Evolutionary conservation across 768 basidiomycete species (phyloP).

Genomic region (Hygrocybe punicea): DNA sequence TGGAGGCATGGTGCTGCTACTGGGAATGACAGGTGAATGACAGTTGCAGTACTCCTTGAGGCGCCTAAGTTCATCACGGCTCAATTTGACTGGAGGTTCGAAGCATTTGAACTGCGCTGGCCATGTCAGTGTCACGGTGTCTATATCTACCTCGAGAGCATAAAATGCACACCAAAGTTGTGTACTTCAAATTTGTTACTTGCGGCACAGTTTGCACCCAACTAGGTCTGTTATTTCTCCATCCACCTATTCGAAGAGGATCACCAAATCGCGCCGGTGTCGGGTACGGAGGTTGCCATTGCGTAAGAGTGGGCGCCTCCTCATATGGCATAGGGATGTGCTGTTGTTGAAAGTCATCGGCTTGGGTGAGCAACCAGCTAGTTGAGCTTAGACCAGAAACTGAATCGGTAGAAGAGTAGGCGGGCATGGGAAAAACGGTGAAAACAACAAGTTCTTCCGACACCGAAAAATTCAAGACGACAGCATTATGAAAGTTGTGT

Average conservation of each 20-base stretch:
- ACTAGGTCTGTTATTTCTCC: slow-evolving; percentile 1
- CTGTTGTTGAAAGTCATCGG: slow-evolving; percentile 3
- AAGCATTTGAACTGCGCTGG: slow-evolving; percentile 2
- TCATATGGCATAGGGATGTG: slow-evolving; percentile 1
- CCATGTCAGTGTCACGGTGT: background rate
- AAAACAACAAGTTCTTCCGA: background rate
- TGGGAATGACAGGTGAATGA: background rate
- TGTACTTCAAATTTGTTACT: slow-evolving; percentile 1
- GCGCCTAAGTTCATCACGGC: background rate
- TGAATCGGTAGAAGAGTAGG: background rate
- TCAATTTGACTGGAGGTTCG: slow-evolving; percentile 2
- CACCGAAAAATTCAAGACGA: background rate
- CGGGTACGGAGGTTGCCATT: background rate
- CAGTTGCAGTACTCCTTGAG: background rate
- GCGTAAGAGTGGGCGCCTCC: slow-evolving; percentile 1
- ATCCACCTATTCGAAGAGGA: slow-evolving; percentile 1
- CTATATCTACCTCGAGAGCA: background rate
- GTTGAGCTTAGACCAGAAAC: slow-evolving; percentile 1
- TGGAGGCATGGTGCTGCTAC: background rate
- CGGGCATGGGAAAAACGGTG: slow-evolving; percentile 1
- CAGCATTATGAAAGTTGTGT: background rate
- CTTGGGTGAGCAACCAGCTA: slow-evolving; percentile 1
- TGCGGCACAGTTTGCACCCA: slow-evolving; percentile 5
- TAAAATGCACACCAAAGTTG: background rate
- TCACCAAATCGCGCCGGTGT: background rate